These are phyloP conservation scores for Schizopora paradoxa DNA, from an alignment of 1,284 basidiomycete species.

Conservation along the genomic window DNA sequence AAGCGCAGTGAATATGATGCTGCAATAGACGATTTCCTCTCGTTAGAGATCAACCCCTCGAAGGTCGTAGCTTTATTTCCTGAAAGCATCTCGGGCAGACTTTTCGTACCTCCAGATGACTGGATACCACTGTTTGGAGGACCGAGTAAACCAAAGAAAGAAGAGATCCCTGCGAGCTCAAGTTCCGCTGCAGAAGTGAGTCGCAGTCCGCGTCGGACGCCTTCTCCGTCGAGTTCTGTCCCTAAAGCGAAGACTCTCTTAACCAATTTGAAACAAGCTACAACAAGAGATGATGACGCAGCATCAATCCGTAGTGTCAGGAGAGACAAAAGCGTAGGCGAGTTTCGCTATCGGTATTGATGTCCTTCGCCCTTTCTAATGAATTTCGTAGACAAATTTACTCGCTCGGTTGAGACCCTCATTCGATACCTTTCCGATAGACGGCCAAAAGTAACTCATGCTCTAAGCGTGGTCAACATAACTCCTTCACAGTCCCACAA, in stretches of 20 bases:
- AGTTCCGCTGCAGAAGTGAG: constrained; percentile 29
- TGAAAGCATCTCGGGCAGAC: constrained; percentile 71
- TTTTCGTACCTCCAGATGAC: constrained; percentile 61
- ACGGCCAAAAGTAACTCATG: constrained; percentile 76
- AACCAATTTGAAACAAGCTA: constrained; percentile 1
- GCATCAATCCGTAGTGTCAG: constrained; percentile 44
- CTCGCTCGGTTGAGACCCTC: constrained; percentile 64
- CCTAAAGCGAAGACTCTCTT: constrained; percentile 29
- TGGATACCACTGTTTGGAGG: constrained; percentile 91
- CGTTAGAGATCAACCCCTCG: constrained; percentile 88
- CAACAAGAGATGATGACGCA: constrained; percentile 53
- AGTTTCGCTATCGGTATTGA: constrained; percentile 16
- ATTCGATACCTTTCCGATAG: constrained; percentile 77
- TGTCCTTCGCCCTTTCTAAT: background rate
- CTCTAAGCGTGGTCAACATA: constrained; percentile 65
- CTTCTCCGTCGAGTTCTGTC: constrained; percentile 41
- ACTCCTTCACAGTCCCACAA: constrained; percentile 64
- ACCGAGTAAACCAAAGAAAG: constrained; percentile 34
- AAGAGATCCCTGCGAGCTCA: constrained; percentile 22
- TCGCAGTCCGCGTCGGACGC: constrained; percentile 19
- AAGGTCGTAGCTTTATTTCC: constrained; percentile 92
- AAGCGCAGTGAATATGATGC: constrained; percentile 59
- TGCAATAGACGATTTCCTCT: constrained; percentile 85
- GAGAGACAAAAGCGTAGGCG: constrained; percentile 32
- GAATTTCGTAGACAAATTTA: constrained; percentile 46